These are phyloP conservation scores for Dryadomyces quercus-mongolicae DNA, from an alignment of 2,329 filamentous ascomycete species.

Conservation along the genomic window DNA sequence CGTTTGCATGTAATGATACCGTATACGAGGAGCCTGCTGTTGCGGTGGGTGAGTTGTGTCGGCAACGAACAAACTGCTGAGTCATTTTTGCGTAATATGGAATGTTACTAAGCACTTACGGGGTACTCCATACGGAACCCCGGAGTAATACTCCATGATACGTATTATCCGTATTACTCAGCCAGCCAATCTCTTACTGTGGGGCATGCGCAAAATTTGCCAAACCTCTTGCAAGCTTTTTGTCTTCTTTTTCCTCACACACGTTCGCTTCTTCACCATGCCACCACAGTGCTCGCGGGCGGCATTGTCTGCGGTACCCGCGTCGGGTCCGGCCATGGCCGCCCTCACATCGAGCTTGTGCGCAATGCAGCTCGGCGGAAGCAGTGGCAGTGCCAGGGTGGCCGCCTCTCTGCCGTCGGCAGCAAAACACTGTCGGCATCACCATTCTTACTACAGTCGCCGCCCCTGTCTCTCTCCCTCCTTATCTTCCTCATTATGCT, in stretches of 20 bases:
- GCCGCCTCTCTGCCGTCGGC: neutral
- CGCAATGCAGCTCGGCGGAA: neutral
- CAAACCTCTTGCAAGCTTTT: neutral
- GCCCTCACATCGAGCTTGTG: neutral
- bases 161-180: too few relatives aligned
- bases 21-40: too few relatives aligned
- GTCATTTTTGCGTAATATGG: too few relatives aligned
- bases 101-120: too few relatives aligned
- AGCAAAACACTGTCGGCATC: neutral
- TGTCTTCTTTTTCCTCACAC: neutral
- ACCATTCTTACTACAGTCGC: too few relatives aligned
- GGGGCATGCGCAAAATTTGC: neutral
- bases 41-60: too few relatives aligned
- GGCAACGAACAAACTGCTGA: too few relatives aligned
- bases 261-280: slow-evolving; percentile 14
- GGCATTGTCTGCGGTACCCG: neutral
- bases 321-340: neutral
- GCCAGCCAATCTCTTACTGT: neutral
- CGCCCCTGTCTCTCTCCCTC: neutral
- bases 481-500: too few relatives aligned
- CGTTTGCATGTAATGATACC: neutral
- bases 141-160: too few relatives aligned
- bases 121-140: too few relatives aligned
- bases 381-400: neutral
- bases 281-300: slow-evolving; percentile 2